These are phyloP conservation scores for Cladophialophora bantiana DNA, from an alignment of 2,329 filamentous ascomycete species.

Conservation along the genomic window DNA sequence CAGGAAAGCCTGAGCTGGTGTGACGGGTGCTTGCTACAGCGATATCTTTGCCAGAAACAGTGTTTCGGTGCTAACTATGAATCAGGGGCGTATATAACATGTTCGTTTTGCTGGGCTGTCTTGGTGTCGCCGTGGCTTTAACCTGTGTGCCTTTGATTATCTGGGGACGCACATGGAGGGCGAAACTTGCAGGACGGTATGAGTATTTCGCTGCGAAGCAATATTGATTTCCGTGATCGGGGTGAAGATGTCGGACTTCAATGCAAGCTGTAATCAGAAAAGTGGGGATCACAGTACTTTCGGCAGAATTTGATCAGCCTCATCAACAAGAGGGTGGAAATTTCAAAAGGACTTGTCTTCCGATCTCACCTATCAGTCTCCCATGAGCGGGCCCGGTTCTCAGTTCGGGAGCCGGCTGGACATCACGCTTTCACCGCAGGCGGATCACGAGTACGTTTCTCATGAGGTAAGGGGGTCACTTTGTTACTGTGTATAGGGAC, in stretches of 20 bases:
- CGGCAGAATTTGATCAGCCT: too few relatives aligned
- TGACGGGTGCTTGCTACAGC: too few relatives aligned
- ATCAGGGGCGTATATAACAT: slow-evolving; percentile 49
- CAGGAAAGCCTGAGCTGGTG: neutral
- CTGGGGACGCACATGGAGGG: slow-evolving; percentile 47
- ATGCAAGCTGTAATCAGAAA: neutral
- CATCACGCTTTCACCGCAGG: too few relatives aligned
- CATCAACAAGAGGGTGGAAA: too few relatives aligned
- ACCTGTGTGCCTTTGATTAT: slow-evolving; percentile 42
- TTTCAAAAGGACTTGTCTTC: too few relatives aligned
- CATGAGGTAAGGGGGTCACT: too few relatives aligned
- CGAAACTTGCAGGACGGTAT: slow-evolving; percentile 45
- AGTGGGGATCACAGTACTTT: neutral
- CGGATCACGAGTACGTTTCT: too few relatives aligned
- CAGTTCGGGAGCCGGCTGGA: too few relatives aligned
- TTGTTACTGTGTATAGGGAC: too few relatives aligned
- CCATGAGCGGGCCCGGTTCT: too few relatives aligned
- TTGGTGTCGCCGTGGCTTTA: slow-evolving; percentile 46
- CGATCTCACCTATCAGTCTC: too few relatives aligned
- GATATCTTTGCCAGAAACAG: neutral
- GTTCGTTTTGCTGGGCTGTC: slow-evolving; percentile 50
- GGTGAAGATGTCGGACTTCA: neutral
- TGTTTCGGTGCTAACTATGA: neutral
- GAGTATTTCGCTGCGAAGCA: slow-evolving; percentile 47
- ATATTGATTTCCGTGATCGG: slow-evolving; percentile 24